A percentile compares a stretch with the other conserved stretches of the same genome.
phyloP scores from a whole-genome alignment of 2,329 filamentous ascomycete genomes.

The Trichoderma lentiforme region DNA sequence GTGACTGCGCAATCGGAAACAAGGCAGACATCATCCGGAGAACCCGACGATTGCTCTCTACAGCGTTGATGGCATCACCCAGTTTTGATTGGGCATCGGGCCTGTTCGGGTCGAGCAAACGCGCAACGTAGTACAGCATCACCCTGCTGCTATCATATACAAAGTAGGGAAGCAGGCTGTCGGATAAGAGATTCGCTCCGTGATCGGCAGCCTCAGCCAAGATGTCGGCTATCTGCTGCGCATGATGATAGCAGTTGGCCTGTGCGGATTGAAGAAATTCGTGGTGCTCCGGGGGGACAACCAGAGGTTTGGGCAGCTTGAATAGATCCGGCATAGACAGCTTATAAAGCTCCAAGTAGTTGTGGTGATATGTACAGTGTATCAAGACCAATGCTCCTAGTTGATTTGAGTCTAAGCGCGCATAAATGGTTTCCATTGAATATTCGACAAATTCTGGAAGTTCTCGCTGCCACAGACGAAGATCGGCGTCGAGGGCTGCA shows the following conservation, averaged over 20 bases:
- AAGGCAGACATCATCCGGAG: constrained; percentile 37
- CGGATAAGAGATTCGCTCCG: constrained; percentile 40
- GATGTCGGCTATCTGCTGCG: constrained; percentile 37
- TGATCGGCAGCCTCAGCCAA: constrained; percentile 40
- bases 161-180: constrained; percentile 45
- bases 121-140: constrained; percentile 47
- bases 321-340: constrained; percentile 46
- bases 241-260: constrained; percentile 38
- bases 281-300: constrained; percentile 38
- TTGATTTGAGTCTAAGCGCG: constrained; percentile 45
- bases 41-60: constrained; percentile 40
- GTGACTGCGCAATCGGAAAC: constrained; percentile 39
- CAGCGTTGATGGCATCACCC: constrained; percentile 37
- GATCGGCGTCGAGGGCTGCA: constrained; percentile 38
- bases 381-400: constrained; percentile 43
- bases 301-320: constrained; percentile 40
- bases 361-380: constrained; percentile 47
- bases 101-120: constrained; percentile 37
- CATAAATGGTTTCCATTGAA: constrained; percentile 43
- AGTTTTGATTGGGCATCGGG: constrained; percentile 36
- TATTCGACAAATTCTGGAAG: constrained; percentile 45
- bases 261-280: constrained; percentile 37
- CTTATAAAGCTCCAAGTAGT: constrained; percentile 44
- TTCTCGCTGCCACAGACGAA: constrained; percentile 39
- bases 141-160: constrained; percentile 46